Percentiles rank a stretch among this genome's conserved stretches.
Evolutionary conservation across 148 eudicot genomes (phyloP).

Genomic region (Polygonum maritimum): DNA sequence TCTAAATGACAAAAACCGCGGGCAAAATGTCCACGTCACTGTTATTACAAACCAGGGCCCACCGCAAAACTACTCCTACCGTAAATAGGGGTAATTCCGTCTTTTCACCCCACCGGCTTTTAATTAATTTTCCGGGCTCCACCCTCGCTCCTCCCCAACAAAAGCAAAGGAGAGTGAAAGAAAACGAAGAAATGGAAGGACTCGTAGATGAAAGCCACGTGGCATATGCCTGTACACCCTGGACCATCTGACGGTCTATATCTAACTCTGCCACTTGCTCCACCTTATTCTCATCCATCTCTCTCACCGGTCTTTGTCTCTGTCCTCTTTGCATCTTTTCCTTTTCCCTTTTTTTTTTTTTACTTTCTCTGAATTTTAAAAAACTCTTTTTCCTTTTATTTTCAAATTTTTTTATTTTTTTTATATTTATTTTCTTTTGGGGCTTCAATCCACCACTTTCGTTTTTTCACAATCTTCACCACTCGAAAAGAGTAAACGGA

Average conservation of each 20-base stretch:
- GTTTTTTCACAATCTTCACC: background rate
- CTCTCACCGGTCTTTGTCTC: constrained; percentile 1
- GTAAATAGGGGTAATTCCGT: background rate
- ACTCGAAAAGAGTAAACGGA: constrained; percentile 4
- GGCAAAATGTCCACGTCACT: constrained; percentile 8
- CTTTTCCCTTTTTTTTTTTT: background rate
- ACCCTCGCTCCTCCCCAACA: constrained; percentile 5
- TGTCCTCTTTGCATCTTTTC: background rate
- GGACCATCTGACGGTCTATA: background rate
- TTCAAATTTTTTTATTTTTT: background rate
- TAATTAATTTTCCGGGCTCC: constrained; percentile 9
- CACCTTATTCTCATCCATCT: constrained; percentile 10
- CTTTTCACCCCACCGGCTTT: constrained; percentile 2
- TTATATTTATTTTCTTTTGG: constrained; percentile 3
- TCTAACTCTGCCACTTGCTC: constrained; percentile 1
- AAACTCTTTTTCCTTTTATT: constrained; percentile 7
- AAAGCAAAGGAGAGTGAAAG: background rate
- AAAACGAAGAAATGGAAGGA: constrained; percentile 1
- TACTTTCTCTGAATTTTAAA: background rate
- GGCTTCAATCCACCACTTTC: constrained; percentile 9
- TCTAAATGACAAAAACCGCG: constrained; percentile 7
- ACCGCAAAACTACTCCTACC: background rate
- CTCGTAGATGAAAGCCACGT: constrained; percentile 3
- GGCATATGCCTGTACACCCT: background rate
- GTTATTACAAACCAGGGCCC: background rate